phyloP scores from a whole-genome alignment of 2,329 filamentous ascomycete species.

The Phoma herbarum region DNA sequence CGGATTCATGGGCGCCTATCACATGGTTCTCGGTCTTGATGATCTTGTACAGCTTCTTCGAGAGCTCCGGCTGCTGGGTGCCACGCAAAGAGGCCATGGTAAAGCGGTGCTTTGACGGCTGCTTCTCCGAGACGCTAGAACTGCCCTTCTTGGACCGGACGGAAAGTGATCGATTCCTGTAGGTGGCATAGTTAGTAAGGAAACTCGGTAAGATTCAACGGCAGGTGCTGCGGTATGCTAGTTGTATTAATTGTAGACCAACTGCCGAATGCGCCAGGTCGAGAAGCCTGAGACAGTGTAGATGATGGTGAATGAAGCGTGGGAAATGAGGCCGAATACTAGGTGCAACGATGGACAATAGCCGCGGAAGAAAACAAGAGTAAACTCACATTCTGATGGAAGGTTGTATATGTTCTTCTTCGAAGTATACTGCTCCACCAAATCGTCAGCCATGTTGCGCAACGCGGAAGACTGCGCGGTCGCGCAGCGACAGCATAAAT shows the following conservation, averaged over 20 bases:
- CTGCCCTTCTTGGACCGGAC: conserved; percentile 71
- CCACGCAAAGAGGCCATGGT: conserved; percentile 87
- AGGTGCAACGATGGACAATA: neutral
- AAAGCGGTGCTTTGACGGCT: conserved; percentile 72
- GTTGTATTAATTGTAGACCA: neutral
- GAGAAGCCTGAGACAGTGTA: neutral
- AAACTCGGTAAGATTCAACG: conserved; percentile 22
- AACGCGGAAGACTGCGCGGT: conserved; percentile 15
- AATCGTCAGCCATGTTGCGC: conserved; percentile 38
- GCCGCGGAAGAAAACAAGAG: neutral
- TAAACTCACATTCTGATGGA: conserved; percentile 13
- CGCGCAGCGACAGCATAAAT: conserved; percentile 23
- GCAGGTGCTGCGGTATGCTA: neutral
- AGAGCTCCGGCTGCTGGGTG: conserved; percentile 84
- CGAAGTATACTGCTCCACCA: conserved; percentile 26
- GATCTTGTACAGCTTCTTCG: conserved; percentile 85
- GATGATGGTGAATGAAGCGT: neutral
- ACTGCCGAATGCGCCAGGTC: conserved; percentile 2
- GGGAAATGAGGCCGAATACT: conserved; percentile 1
- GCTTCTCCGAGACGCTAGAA: conserved; percentile 55
- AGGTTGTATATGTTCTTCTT: neutral
- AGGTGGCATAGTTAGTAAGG: conserved; percentile 42
- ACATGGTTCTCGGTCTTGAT: conserved; percentile 96
- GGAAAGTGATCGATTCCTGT: conserved; percentile 77
- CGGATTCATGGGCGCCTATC: conserved; percentile 83